Conservation (phyloP, 202 grass and related monocot species). For the Digitaria exilis region DNA sequence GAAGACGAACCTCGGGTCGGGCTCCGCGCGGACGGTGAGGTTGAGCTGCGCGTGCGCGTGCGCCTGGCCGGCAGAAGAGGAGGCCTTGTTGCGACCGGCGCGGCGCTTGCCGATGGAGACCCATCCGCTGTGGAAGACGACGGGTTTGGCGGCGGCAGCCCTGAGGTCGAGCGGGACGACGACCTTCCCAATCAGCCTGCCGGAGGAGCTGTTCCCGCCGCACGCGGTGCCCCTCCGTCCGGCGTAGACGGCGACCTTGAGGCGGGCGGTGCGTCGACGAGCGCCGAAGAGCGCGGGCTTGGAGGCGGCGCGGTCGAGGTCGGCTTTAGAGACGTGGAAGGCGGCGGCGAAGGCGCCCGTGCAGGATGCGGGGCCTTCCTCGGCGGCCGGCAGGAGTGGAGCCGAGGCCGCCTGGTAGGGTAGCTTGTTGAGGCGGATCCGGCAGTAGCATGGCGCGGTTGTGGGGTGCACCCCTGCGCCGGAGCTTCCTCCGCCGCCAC, state of each 20-base stretch:
- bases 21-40: constrained; percentile 71
- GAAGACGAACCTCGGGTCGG: constrained; percentile 83
- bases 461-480: constrained; percentile 89
- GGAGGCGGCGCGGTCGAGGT: constrained; percentile 57
- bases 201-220: constrained; percentile 28
- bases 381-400: constrained; percentile 46
- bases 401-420: constrained; percentile 51
- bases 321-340: constrained; percentile 73
- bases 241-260: constrained; percentile 70
- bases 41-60: constrained; percentile 60
- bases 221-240: constrained; percentile 62
- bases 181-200: constrained; percentile 68
- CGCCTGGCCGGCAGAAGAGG: neutral
- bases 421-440: constrained; percentile 71
- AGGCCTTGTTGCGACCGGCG: neutral
- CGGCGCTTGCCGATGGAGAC: constrained; percentile 52
- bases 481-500: no score
- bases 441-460: constrained; percentile 69
- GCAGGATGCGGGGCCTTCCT: neutral
- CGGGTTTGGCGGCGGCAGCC: constrained; percentile 44
- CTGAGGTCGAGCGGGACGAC: constrained; percentile 71
- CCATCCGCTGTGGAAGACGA: constrained; percentile 80
- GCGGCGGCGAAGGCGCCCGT: constrained; percentile 59
- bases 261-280: constrained; percentile 35
- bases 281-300: constrained; percentile 49